Evolutionary conservation across 805 yeast genomes (phyloP).

Genomic region (Candida orba): DNA sequence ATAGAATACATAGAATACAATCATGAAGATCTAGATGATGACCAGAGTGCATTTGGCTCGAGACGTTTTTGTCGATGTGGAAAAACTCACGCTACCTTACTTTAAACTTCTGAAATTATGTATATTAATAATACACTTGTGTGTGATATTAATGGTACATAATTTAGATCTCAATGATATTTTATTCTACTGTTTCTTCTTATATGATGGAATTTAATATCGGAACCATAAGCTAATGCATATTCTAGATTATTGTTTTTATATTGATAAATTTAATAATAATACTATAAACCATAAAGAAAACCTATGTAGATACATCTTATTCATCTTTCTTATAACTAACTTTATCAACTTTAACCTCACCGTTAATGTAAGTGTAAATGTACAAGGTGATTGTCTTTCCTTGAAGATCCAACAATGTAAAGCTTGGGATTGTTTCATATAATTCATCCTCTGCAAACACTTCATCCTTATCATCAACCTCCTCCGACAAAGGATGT

Average conservation of each 20-base stretch:
- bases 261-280: too few relatives aligned
- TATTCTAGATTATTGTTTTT: conserved; percentile 4
- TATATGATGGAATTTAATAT: too few relatives aligned
- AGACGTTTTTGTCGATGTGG: conserved; percentile 91
- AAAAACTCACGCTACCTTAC: conserved; percentile 96
- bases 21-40: conserved; percentile 8
- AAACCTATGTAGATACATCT: not conserved
- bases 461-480: conserved; percentile 19
- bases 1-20: not conserved
- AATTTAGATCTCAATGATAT: too few relatives aligned
- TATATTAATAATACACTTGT: not conserved
- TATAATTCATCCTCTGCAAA: conserved; percentile 17
- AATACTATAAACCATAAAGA: too few relatives aligned
- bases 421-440: conserved; percentile 67
- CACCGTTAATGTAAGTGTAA: conserved; percentile 72
- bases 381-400: conserved; percentile 73
- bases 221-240: conserved; percentile 6
- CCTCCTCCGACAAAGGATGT: not conserved
- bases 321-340: conserved; percentile 46
- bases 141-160: not conserved
- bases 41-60: conserved; percentile 98
- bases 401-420: conserved; percentile 81
- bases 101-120: conserved; percentile 47
- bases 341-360: conserved; percentile 87
- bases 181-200: not conserved